Percentiles rank a stretch among this genome's conserved stretches.
phyloP scores from a whole-genome alignment of 495 filamentous ascomycete genomes.

The Cudoniella acicularis region DNA sequence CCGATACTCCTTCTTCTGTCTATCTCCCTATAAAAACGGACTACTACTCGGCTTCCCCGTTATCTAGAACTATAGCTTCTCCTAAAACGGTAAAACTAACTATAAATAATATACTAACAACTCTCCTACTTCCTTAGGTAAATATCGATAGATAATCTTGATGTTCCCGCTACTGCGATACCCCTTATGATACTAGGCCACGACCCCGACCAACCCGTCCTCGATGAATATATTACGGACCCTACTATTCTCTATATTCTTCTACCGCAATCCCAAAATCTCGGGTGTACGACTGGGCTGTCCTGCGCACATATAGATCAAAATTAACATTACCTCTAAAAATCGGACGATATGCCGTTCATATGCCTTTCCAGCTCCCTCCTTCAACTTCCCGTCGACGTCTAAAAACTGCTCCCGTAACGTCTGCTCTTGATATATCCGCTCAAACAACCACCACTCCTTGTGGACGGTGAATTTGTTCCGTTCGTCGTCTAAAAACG shows the following conservation, averaged over 20 bases:
- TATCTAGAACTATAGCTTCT: neutral
- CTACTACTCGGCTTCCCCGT: neutral
- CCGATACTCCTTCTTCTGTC: neutral
- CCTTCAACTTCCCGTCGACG: neutral
- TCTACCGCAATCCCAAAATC: slow-evolving; percentile 26
- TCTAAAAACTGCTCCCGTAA: slow-evolving; percentile 1
- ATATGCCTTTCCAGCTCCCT: neutral
- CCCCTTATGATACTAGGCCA: slow-evolving; percentile 3
- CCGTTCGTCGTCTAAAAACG: slow-evolving; percentile 3
- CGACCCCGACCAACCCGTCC: slow-evolving; percentile 1
- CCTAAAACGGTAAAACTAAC: neutral
- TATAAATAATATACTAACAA: neutral
- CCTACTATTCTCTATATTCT: slow-evolving; percentile 21
- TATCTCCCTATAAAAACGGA: neutral
- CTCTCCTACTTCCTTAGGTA: neutral
- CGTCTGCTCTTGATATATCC: slow-evolving; percentile 1
- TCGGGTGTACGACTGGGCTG: slow-evolving; percentile 26
- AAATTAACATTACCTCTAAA: slow-evolving; percentile 24
- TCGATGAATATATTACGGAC: slow-evolving; percentile 15
- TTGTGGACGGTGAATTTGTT: slow-evolving; percentile 1
- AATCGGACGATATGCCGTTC: slow-evolving; percentile 11
- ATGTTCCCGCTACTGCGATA: neutral
- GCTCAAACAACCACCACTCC: slow-evolving; percentile 3
- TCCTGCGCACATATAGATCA: slow-evolving; percentile 25
- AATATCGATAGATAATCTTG: neutral